Percentiles rank a stretch among this genome's conserved stretches.
Conservation (phyloP, 2,329 filamentous ascomycete genomes). For the Bipolaris gigantea region DNA sequence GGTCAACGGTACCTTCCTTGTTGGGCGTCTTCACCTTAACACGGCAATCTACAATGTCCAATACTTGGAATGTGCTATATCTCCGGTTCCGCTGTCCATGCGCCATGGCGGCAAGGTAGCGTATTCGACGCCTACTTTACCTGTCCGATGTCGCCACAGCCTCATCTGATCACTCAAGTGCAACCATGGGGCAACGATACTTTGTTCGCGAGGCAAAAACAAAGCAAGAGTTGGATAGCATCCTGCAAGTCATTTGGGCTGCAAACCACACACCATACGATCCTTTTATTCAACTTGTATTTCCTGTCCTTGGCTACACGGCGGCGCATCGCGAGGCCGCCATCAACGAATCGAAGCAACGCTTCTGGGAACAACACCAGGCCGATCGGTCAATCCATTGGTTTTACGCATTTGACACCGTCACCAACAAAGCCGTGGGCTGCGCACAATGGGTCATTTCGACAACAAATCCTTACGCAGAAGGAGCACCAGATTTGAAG, state of each 20-base stretch:
- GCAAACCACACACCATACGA: slow-evolving; percentile 43
- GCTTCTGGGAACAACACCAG: slow-evolving; percentile 36
- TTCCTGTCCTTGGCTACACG: slow-evolving; percentile 38
- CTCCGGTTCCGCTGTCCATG: slow-evolving; percentile 28
- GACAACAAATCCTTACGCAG: slow-evolving; percentile 34
- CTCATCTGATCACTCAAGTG: slow-evolving; percentile 17
- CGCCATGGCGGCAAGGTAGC: slow-evolving; percentile 21
- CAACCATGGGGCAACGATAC: slow-evolving; percentile 27
- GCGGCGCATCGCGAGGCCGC: slow-evolving; percentile 29
- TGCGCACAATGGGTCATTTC: slow-evolving; percentile 40
- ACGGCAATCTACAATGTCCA: slow-evolving; percentile 27
- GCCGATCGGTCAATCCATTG: slow-evolving; percentile 35
- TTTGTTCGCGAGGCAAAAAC: slow-evolving; percentile 30
- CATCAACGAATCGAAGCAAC: slow-evolving; percentile 33
- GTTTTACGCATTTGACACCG: slow-evolving; percentile 35
- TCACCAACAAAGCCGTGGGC: slow-evolving; percentile 27
- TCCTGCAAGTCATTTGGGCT: slow-evolving; percentile 40
- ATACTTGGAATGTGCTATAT: slow-evolving; percentile 26
- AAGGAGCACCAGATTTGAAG: slow-evolving; percentile 27
- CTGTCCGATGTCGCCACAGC: slow-evolving; percentile 26
- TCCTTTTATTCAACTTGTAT: slow-evolving; percentile 39
- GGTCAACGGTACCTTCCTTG: slow-evolving; percentile 27
- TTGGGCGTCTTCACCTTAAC: slow-evolving; percentile 26
- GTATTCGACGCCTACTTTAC: slow-evolving; percentile 16
- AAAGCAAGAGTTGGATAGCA: slow-evolving; percentile 33